Evolutionary conservation across 2,329 filamentous ascomycete genomes (phyloP).

Genomic region (Monosporascus cannonballus): DNA sequence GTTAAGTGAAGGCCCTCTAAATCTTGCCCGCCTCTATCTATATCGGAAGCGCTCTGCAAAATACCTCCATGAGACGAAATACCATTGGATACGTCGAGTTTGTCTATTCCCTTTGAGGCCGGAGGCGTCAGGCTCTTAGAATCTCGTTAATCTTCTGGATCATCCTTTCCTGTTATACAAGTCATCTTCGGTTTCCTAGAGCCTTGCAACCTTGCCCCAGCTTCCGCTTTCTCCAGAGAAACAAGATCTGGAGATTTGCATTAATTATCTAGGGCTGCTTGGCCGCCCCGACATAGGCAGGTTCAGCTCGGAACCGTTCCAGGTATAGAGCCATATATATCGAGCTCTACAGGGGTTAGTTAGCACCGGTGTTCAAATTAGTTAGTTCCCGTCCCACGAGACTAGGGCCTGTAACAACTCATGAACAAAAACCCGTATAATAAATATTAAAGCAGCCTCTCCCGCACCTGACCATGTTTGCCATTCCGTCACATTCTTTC

Average conservation of each 20-base stretch:
- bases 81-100: not conserved
- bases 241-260: not conserved
- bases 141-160: not conserved
- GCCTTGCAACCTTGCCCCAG: not conserved
- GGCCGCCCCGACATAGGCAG: not conserved
- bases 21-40: not conserved
- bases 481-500: conserved; percentile 18
- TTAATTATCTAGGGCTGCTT: not conserved
- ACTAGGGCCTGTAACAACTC: not conserved
- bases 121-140: not conserved
- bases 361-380: not conserved
- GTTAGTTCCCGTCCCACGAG: not conserved
- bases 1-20: too few relatives aligned
- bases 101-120: too few relatives aligned
- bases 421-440: not conserved
- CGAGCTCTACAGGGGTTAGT: not conserved
- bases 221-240: not conserved
- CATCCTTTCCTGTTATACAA: not conserved
- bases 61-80: not conserved
- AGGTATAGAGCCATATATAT: not conserved
- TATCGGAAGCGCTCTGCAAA: too few relatives aligned
- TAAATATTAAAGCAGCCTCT: conserved; percentile 1
- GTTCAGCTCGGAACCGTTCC: not conserved
- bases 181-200: not conserved
- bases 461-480: conserved; percentile 12